A percentile compares a stretch with the other conserved stretches of the same genome.
Conservation (phyloP, 1,284 basidiomycete genomes). For the Sporisorium graminicola region DNA sequence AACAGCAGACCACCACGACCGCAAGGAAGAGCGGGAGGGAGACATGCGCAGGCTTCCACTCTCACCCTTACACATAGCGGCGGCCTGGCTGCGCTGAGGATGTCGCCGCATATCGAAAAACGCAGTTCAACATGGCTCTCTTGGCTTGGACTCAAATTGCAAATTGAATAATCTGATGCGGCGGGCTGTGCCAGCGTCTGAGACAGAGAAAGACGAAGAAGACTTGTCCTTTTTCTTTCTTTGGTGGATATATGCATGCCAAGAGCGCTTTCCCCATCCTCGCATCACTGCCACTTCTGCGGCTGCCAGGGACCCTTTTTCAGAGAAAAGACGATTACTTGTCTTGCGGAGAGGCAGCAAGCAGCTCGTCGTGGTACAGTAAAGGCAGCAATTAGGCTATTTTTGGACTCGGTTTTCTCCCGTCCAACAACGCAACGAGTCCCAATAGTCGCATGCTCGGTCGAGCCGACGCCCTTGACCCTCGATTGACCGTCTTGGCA, state of each 20-base stretch:
- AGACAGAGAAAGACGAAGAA: neutral
- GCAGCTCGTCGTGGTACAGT: too few species aligned
- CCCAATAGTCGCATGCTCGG: too few species aligned
- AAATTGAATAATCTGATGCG: neutral
- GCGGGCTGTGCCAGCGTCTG: neutral
- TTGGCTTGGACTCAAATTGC: neutral
- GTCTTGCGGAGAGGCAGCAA: neutral
- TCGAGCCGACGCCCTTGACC: neutral
- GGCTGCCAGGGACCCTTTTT: neutral
- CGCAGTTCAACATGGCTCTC: neutral
- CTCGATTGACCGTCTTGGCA: neutral
- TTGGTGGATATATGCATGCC: neutral
- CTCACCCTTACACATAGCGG: too few species aligned
- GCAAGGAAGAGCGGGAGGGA: neutral
- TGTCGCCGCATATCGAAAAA: too few species aligned
- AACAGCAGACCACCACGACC: neutral
- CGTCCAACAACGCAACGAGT: neutral
- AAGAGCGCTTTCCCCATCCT: neutral
- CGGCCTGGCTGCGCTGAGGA: too few species aligned
- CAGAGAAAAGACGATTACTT: too few species aligned
- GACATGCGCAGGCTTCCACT: too few species aligned
- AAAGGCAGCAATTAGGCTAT: too few species aligned
- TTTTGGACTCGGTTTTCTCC: neutral
- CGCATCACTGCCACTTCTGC: neutral
- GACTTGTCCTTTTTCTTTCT: constrained; percentile 1